These are phyloP conservation scores for Hypoxylon rubiginosum DNA, from an alignment of 2,329 filamentous ascomycete genomes.

Conservation along the genomic window DNA sequence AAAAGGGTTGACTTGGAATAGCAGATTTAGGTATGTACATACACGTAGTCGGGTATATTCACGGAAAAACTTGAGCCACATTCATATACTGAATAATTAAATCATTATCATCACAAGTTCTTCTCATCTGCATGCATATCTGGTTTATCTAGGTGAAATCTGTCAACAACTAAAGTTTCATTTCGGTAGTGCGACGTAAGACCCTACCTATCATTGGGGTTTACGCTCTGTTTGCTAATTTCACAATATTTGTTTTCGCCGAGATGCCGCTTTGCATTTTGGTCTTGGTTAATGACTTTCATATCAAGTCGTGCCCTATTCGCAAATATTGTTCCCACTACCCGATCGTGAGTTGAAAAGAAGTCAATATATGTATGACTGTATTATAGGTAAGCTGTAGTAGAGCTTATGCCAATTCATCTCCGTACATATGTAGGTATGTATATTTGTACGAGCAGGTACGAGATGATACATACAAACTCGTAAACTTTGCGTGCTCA, in stretches of 20 bases:
- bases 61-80: background rate
- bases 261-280: background rate
- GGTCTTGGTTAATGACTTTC: background rate
- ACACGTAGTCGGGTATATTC: background rate
- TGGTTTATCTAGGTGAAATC: slow-evolving; percentile 25
- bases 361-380: background rate
- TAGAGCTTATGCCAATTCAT: background rate
- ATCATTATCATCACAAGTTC: slow-evolving; percentile 6
- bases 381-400: no score
- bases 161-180: slow-evolving; percentile 28
- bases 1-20: background rate
- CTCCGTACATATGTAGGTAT: no score
- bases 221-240: slow-evolving; percentile 1
- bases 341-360: background rate
- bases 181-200: slow-evolving; percentile 6
- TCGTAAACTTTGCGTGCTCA: slow-evolving; percentile 25
- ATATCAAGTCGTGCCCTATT: background rate
- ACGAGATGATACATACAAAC: background rate
- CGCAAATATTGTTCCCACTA: background rate
- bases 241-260: background rate
- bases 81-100: background rate
- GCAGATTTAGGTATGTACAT: no score
- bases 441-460: background rate
- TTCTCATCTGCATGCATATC: background rate
- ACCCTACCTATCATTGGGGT: background rate